Percentiles rank a stretch among this genome's conserved stretches.
Evolutionary conservation across 805 yeast species (phyloP).

Genomic region (Candida odintsovae): DNA sequence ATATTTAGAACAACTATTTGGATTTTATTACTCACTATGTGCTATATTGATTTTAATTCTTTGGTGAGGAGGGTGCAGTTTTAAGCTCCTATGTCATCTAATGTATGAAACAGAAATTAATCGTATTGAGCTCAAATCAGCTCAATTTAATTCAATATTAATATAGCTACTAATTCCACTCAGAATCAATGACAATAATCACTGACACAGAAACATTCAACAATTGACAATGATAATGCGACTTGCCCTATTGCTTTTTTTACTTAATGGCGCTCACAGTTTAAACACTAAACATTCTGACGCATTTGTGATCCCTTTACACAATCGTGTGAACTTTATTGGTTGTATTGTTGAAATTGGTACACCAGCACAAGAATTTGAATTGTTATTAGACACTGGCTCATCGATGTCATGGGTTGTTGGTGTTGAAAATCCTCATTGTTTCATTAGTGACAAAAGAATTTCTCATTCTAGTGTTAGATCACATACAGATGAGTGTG

Average conservation of each 20-base stretch:
- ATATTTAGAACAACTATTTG: no score
- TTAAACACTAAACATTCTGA: slow-evolving; percentile 1
- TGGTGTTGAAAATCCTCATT: slow-evolving; percentile 14
- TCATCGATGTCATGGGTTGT: slow-evolving; percentile 30
- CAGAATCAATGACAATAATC: no score
- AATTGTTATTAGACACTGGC: slow-evolving; percentile 30
- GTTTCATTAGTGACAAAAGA: background rate
- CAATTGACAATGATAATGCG: no score
- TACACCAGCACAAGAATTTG: slow-evolving; percentile 20
- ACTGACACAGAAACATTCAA: no score
- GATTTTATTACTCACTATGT: no score
- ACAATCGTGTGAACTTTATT: slow-evolving; percentile 7
- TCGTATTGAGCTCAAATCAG: no score
- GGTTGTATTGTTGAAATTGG: slow-evolving; percentile 11
- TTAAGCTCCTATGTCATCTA: no score
- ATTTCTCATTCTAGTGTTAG: background rate
- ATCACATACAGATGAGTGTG: slow-evolving; percentile 3
- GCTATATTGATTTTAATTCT: no score
- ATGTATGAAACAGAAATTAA: no score
- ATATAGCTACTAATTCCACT: no score
- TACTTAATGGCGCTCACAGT: background rate
- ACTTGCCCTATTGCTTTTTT: background rate
- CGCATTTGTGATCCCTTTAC: slow-evolving; percentile 5
- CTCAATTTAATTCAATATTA: no score
- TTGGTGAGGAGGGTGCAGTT: no score